Percentiles rank a stretch among this genome's conserved stretches.
Evolutionary conservation across 225 moss, liverwort and hornwort species (phyloP).

Genomic region (Polytrichum commune): DNA sequence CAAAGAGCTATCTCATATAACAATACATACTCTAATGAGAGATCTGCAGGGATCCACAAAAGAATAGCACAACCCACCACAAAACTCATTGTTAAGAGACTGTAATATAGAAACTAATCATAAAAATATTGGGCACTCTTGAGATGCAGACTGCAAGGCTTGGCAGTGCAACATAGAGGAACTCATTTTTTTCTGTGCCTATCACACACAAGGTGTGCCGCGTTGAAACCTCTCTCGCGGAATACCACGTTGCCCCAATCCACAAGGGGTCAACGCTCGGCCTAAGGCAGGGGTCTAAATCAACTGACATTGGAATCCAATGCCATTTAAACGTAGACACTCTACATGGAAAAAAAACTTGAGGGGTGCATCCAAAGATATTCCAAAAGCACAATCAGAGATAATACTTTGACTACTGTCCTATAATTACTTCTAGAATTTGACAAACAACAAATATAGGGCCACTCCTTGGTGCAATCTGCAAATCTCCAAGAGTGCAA

Average conservation of each 20-base stretch:
- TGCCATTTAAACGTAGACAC: too few relatives aligned
- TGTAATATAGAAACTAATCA: not conserved
- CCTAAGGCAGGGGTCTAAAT: constrained; percentile 63
- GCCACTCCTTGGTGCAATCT: constrained; percentile 40
- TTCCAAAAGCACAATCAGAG: too few relatives aligned
- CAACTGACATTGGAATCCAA: too few relatives aligned
- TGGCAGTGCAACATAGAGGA: constrained; percentile 35
- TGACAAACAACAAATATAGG: constrained; percentile 23
- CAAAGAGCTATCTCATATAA: too few relatives aligned
- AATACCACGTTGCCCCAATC: constrained; percentile 96
- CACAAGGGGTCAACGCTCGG: constrained; percentile 92
- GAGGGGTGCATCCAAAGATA: too few relatives aligned
- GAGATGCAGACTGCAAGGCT: constrained; percentile 48
- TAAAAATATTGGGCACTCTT: constrained; percentile 37
- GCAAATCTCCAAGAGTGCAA: constrained; percentile 45
- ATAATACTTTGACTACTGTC: too few relatives aligned
- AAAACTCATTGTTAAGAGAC: too few relatives aligned
- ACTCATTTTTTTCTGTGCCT: constrained; percentile 62
- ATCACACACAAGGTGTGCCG: constrained; percentile 91
- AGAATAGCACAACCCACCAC: too few relatives aligned
- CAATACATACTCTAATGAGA: too few relatives aligned
- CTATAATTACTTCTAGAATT: not conserved
- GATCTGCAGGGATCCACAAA: not conserved
- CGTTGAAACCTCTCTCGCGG: constrained; percentile 92
- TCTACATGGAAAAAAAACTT: too few relatives aligned